Conservation (phyloP, 2,329 filamentous ascomycete genomes). For the Diaporthe aspalathi region DNA sequence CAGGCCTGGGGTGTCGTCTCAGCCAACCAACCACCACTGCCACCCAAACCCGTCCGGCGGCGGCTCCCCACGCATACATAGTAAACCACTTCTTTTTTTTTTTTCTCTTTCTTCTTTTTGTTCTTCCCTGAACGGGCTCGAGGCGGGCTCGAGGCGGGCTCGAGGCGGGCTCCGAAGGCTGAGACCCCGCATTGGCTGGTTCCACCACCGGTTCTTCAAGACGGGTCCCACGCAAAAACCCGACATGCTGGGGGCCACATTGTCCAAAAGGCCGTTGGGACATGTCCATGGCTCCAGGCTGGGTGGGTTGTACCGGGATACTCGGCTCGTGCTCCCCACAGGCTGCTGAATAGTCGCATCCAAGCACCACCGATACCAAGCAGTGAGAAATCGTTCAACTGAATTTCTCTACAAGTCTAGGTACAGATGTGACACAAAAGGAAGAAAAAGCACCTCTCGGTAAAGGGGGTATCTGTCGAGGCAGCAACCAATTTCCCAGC, state of each 20-base stretch:
- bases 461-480: conserved; percentile 36
- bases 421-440: conserved; percentile 22
- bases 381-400: neutral
- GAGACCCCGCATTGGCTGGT: neutral
- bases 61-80: neutral
- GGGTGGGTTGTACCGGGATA: neutral
- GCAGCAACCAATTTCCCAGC: conserved; percentile 13
- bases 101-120: too few species aligned
- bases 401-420: conserved; percentile 24
- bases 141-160: neutral
- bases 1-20: neutral
- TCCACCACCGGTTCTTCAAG: conserved; percentile 3
- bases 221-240: neutral
- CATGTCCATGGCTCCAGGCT: neutral
- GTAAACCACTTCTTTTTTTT: too few species aligned
- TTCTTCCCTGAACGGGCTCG: neutral
- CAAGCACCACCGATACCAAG: neutral
- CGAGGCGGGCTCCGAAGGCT: neutral
- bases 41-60: neutral
- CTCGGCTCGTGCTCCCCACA: neutral
- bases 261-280: conserved; percentile 1
- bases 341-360: neutral
- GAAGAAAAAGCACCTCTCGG: conserved; percentile 14
- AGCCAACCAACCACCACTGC: conserved; percentile 18
- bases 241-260: too few species aligned